phyloP scores from a whole-genome alignment of 2,329 filamentous ascomycete genomes.

The Thelonectria discophora region DNA sequence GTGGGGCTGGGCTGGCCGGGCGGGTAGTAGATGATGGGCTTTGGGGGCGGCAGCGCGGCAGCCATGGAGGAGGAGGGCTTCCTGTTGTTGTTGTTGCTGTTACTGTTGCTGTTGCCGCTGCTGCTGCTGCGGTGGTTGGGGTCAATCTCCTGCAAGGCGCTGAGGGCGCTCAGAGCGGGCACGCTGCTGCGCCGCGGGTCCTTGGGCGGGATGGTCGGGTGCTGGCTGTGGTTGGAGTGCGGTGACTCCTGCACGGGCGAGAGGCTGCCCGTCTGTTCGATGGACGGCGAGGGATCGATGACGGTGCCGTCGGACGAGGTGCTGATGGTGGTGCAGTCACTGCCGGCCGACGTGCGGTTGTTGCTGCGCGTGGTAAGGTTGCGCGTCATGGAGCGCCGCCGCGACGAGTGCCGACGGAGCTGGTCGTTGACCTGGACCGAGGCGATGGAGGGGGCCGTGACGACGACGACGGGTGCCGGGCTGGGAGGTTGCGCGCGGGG shows the following conservation, averaged over 20 bases:
- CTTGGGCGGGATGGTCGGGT: slow-evolving; percentile 44
- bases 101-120: too few relatives aligned
- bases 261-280: slow-evolving; percentile 46
- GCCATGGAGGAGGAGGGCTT: neutral
- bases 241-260: slow-evolving; percentile 62
- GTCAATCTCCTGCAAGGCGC: slow-evolving; percentile 5
- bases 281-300: slow-evolving; percentile 30
- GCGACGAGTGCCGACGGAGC: slow-evolving; percentile 31
- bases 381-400: slow-evolving; percentile 33
- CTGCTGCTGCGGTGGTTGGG: slow-evolving; percentile 15
- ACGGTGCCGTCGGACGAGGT: slow-evolving; percentile 42
- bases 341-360: slow-evolving; percentile 43
- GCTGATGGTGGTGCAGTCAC: slow-evolving; percentile 45
- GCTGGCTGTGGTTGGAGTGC: slow-evolving; percentile 42
- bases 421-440: neutral
- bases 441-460: slow-evolving; percentile 13
- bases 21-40: slow-evolving; percentile 46
- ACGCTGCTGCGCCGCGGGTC: slow-evolving; percentile 36
- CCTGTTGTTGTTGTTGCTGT: too few relatives aligned
- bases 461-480: slow-evolving; percentile 34
- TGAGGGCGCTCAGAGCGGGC: slow-evolving; percentile 14
- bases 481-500: slow-evolving; percentile 26
- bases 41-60: slow-evolving; percentile 45
- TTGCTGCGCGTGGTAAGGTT: slow-evolving; percentile 29
- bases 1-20: slow-evolving; percentile 55